Conservation (phyloP, 805 yeast genomes). For the Wickerhamiella allomyrinae region DNA sequence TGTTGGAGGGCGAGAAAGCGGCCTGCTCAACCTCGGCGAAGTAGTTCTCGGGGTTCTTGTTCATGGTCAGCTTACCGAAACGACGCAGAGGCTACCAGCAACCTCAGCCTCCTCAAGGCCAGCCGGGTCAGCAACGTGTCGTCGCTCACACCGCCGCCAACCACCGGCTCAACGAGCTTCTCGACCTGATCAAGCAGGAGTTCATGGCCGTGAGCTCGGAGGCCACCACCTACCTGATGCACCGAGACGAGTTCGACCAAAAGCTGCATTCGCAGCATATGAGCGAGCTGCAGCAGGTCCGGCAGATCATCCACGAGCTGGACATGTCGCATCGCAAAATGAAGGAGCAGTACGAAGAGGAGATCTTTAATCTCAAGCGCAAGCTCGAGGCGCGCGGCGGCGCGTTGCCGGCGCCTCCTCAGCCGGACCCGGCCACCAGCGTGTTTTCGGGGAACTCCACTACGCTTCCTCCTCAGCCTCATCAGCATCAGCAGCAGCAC, state of each 20-base stretch:
- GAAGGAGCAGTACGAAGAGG: conserved; percentile 93
- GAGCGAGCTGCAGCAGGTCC: conserved; percentile 82
- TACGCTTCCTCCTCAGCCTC: conserved; percentile 9
- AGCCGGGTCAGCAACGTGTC: conserved; percentile 7
- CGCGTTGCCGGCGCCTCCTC: conserved; percentile 8
- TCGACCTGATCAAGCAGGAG: conserved; percentile 87
- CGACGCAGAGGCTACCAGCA: conserved; percentile 6
- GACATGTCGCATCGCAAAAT: conserved; percentile 89
- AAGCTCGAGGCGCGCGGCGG: conserved; percentile 43
- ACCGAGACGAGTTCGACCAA: conserved; percentile 83
- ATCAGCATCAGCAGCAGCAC: conserved; percentile 8
- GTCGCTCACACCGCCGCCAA: conserved; percentile 7
- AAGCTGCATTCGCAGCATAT: conserved; percentile 72
- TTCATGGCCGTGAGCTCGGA: conserved; percentile 74
- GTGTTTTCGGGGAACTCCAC: conserved; percentile 6
- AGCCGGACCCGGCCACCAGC: conserved; percentile 12
- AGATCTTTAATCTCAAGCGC: conserved; percentile 67
- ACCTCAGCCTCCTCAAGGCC: conserved; percentile 6
- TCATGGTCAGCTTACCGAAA: conserved; percentile 41
- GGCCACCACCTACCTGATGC: conserved; percentile 72
- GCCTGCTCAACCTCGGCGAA: conserved; percentile 38
- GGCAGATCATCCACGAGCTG: conserved; percentile 86
- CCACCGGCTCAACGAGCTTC: conserved; percentile 49
- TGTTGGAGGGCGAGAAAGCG: conserved; percentile 61
- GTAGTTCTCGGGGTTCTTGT: conserved; percentile 44